phyloP scores from a whole-genome alignment of 2,329 filamentous ascomycete species.

The Sporothrix pallida region DNA sequence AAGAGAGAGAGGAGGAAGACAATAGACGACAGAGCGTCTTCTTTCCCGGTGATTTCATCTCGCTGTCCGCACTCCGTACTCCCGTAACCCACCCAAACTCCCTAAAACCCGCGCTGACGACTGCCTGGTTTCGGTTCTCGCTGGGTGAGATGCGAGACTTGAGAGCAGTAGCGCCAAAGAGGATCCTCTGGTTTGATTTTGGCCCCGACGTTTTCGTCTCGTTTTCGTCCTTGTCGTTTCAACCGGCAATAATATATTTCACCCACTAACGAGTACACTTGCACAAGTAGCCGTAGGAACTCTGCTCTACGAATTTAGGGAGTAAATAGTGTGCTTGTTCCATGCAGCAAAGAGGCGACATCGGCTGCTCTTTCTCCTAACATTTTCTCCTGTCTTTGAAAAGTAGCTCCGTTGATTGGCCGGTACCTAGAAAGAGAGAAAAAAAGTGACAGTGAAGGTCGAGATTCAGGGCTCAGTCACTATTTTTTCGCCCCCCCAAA shows the following conservation, averaged over 20 bases:
- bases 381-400: slow-evolving; percentile 30
- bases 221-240: slow-evolving; percentile 23
- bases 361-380: slow-evolving; percentile 30
- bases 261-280: too few species aligned
- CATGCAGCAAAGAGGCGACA: slow-evolving; percentile 33
- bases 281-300: too few species aligned
- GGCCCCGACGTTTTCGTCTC: background rate
- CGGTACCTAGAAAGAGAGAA: background rate
- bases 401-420: slow-evolving; percentile 33
- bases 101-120: slow-evolving; percentile 2
- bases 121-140: slow-evolving; percentile 11
- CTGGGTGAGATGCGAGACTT: background rate
- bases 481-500: background rate
- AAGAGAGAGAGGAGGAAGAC: background rate
- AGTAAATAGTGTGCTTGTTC: background rate
- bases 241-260: slow-evolving; percentile 3
- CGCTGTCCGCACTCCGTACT: slow-evolving; percentile 18
- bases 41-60: background rate
- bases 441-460: background rate
- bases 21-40: background rate
- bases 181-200: background rate
- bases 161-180: background rate
- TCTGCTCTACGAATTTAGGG: background rate
- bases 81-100: slow-evolving; percentile 3
- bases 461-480: background rate